Evolutionary conservation across 2,329 filamentous ascomycete species (phyloP), one percentile per base, ranked within the genome.

Genomic region (Paecilomyces dactylethromorphus): DNA sequence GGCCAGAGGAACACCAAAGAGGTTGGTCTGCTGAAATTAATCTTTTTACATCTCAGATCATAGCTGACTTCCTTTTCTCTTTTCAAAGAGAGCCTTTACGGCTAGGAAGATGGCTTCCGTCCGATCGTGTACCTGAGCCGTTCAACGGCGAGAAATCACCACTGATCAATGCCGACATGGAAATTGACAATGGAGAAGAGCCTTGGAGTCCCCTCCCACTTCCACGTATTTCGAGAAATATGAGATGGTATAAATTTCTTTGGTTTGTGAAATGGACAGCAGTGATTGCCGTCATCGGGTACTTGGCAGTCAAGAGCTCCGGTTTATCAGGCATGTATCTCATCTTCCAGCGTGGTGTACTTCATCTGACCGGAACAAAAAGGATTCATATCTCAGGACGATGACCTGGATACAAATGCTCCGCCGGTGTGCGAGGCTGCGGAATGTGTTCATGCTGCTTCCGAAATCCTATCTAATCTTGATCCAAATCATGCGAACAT

Each of bases 361-460:
- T 45, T 45, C 18, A 8, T 45, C 39, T 45, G 39, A 45, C 39
- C 15, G 18, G 15, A 18, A 10, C 18, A 18, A 45, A 45, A 18
- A 45, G 39, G 39, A 45, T 18, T 45, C n/a, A 45, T 45, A 8
- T 29, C 26, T 3, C 39, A 45, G 39, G 21, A 54, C 35, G 58
- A 58, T 21, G 53, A 64, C 33, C 63, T 63, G 1, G 58, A 58
- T 12, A 58, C 62, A 5, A 56, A 65, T 49, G 59, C 68, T 31
- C 56, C 64, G 13, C 56, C 66, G 8, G 62, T 82, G 24, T 88
- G 86, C 68, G 68, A 81, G 54, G 83, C 84, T 10, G 81, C 84
- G 50, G 81, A 82, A 60, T 89, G 86, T 68, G 77, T 88, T 12
- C 83, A 87, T 65, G 85, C 85, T 12, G 81, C 85, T 3, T 85